phyloP scores from a whole-genome alignment of 148 eudicot genomes.

The Fallopia convolvulus region DNA sequence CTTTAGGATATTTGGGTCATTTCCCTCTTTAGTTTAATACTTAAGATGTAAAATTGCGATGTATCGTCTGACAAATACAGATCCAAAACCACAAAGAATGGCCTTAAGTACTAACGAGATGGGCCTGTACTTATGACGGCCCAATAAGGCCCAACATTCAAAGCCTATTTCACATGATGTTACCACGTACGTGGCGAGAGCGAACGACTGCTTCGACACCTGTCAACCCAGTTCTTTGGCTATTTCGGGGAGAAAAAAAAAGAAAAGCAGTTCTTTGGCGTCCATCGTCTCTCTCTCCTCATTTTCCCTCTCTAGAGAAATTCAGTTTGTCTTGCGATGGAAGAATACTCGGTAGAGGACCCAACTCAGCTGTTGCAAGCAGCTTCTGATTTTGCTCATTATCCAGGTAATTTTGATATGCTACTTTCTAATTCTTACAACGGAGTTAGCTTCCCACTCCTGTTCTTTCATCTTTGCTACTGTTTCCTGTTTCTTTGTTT shows the following conservation, averaged over 20 bases:
- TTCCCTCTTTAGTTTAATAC: too few relatives aligned
- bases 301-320: background rate
- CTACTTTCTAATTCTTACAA: background rate
- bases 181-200: background rate
- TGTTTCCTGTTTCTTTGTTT: background rate
- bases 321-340: slow-evolving; percentile 17
- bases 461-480: background rate
- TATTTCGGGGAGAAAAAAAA: background rate
- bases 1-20: too few relatives aligned
- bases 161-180: background rate
- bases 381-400: slow-evolving; percentile 48
- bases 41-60: too few relatives aligned
- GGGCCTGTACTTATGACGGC: background rate
- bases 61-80: too few relatives aligned
- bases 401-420: slow-evolving; percentile 27
- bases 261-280: background rate
- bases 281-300: background rate
- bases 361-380: slow-evolving; percentile 31
- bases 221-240: background rate
- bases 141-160: background rate
- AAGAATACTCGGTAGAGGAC: slow-evolving; percentile 29
- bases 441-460: background rate
- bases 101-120: background rate
- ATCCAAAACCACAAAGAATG: background rate
- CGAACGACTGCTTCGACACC: background rate